These are phyloP conservation scores for Patellaria atrata DNA, from an alignment of 495 filamentous ascomycete genomes.

Conservation along the genomic window DNA sequence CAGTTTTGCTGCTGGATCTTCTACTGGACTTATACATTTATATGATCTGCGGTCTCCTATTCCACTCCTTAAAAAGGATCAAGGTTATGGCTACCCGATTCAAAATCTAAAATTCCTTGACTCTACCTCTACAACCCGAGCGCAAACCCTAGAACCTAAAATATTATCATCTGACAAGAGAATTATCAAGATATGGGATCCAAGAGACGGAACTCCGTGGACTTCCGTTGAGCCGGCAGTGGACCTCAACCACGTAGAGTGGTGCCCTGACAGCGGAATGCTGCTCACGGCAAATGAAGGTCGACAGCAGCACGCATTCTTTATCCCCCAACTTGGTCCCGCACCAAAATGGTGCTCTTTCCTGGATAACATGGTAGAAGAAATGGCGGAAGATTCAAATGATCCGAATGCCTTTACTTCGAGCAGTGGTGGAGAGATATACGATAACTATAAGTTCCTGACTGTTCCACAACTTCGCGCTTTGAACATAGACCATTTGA, in stretches of 20 bases:
- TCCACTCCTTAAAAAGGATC: constrained; percentile 78
- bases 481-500: constrained; percentile 70
- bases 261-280: constrained; percentile 80
- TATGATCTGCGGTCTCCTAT: constrained; percentile 86
- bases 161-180: constrained; percentile 83
- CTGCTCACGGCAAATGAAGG: constrained; percentile 92
- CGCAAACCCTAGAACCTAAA: constrained; percentile 57
- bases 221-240: constrained; percentile 90
- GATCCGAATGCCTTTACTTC: constrained; percentile 49
- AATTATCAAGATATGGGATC: constrained; percentile 95
- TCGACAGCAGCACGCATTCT: constrained; percentile 81
- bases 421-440: constrained; percentile 49
- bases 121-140: constrained; percentile 48
- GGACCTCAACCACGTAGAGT: constrained; percentile 82
- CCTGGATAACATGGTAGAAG: constrained; percentile 92
- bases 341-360: constrained; percentile 93
- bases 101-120: constrained; percentile 79
- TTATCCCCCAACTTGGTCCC: constrained; percentile 85
- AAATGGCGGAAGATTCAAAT: constrained; percentile 76
- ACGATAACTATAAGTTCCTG: constrained; percentile 98
- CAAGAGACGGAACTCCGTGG: constrained; percentile 68
- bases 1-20: constrained; percentile 75
- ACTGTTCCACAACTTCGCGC: constrained; percentile 66
- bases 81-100: constrained; percentile 90
- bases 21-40: constrained; percentile 73